Percentiles rank a stretch among this genome's conserved stretches.
These are phyloP conservation scores for Apiospora phragmitis DNA, from an alignment of 2,329 filamentous ascomycete genomes.

Conservation along the genomic window DNA sequence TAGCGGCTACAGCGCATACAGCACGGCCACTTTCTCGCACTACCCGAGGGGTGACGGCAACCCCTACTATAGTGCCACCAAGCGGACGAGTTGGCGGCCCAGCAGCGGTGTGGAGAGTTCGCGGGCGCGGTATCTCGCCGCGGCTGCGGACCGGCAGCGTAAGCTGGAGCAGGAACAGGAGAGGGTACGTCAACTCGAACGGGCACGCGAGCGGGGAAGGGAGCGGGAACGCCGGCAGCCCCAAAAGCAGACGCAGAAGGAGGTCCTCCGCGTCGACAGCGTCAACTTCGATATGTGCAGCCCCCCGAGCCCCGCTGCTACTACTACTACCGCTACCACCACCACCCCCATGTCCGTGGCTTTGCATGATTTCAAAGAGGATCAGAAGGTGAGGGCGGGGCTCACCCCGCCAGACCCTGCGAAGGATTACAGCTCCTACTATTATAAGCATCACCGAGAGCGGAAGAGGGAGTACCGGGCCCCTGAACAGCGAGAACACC, in stretches of 20 bases:
- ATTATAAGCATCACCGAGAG: not conserved
- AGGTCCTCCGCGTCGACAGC: not conserved
- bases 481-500: not conserved
- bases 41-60: not conserved
- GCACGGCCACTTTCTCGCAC: conserved; percentile 9
- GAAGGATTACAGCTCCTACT: not conserved
- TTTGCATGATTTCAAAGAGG: not conserved
- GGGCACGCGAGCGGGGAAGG: not conserved
- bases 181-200: not conserved
- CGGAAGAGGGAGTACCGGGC: not conserved
- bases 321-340: not conserved
- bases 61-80: not conserved
- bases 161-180: not conserved
- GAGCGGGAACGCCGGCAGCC: not conserved
- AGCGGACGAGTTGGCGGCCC: not conserved
- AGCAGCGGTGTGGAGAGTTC: conserved; percentile 3
- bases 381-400: not conserved
- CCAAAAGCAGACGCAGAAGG: conserved; percentile 9
- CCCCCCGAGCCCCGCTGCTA: not conserved
- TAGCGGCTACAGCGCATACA: conserved; percentile 1
- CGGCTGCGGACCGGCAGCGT: not conserved
- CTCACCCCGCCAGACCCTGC: not conserved
- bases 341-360: not conserved
- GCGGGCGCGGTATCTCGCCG: not conserved
- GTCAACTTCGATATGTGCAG: conserved; percentile 9